A percentile compares a stretch with the other conserved stretches of the same genome.
phyloP scores from a whole-genome alignment of 148 eudicot species.

The Rhododendron kiyosumense region DNA sequence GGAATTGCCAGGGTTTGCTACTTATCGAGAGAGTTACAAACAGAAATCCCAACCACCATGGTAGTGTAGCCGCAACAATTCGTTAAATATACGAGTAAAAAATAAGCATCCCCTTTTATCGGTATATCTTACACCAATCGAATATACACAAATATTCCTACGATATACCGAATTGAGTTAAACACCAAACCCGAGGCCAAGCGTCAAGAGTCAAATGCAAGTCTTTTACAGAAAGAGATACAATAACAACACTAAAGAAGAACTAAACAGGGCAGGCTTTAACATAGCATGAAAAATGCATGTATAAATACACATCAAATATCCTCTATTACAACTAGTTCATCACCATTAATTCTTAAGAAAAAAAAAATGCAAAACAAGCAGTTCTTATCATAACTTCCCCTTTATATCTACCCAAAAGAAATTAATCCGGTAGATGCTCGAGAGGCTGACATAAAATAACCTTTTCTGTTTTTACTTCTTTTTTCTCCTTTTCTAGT shows the following conservation, averaged over 20 bases:
- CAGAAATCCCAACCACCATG: too few species aligned
- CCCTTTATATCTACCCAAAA: slow-evolving; percentile 26
- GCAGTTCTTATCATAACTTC: slow-evolving; percentile 22
- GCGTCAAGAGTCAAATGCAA: neutral
- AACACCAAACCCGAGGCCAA: neutral
- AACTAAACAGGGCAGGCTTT: neutral
- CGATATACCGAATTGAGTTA: neutral
- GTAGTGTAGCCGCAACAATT: too few species aligned
- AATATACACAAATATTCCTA: neutral
- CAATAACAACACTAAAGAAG: neutral
- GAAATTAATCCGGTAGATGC: slow-evolving; percentile 41
- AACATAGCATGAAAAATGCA: slow-evolving; percentile 10
- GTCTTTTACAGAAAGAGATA: neutral
- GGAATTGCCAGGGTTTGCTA: too few species aligned
- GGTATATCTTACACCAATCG: neutral
- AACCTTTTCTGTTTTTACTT: slow-evolving; percentile 17
- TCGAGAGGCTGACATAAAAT: slow-evolving; percentile 29
- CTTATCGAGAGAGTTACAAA: too few species aligned
- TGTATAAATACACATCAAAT: slow-evolving; percentile 35
- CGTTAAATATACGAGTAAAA: too few species aligned
- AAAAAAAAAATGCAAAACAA: slow-evolving; percentile 15
- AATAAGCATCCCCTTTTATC: too few species aligned
- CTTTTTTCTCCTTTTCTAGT: slow-evolving; percentile 10
- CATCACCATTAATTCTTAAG: slow-evolving; percentile 24
- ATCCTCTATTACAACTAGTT: slow-evolving; percentile 29